Base-by-base conservation (phyloP, 1,139 yeast genomes). In the Hanseniaspora sp. region DNA sequence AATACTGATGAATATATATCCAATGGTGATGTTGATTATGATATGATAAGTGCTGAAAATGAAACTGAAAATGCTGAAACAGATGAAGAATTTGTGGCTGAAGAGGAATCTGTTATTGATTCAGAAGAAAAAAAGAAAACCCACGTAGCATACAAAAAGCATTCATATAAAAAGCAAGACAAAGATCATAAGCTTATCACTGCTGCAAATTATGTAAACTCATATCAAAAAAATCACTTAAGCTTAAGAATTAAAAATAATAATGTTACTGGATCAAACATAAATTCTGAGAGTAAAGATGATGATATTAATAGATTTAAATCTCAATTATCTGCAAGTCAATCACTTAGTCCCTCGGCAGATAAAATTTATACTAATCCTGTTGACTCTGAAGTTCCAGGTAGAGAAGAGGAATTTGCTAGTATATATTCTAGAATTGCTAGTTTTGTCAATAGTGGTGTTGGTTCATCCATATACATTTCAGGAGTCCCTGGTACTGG, bases 401-500 rank as follows among this genome's bases (percentile, higher is more conserved):
- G 97, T 58, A 76, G 99, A 58, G 97, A 88, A 59, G 78, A 78
- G 38, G 96, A 92, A 65, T 88, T 84, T 65, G 77, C 82, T n/a
- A 77, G 82, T 56, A 71, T 92, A 8, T 85, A 81, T 64, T 67
- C 79, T 54, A 80, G 81, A 49, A 67, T 92, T n/a, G 92, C 87
- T 62, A 75, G 80, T 52, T 87, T 96, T 1, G 79, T 92, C 37
- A 75, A 76, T 54, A 77, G 83, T 17, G 78, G 78, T 46, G 77
- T 83, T 1, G 97, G 98, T 0, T 78, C 92, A 18, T 86, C 96
- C 62, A 70, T 92, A 7, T 92, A 90, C 63, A 81, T 92, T 7
- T 86, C 96, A 67, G 99, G 99, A 1, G 88, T 96, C 0, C 98
- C 99, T 0, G 99, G 99, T 11, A 90, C 95, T 5, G 99, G 99